Base-by-base conservation (phyloP, 1,284 basidiomycete species). In the Pseudozyma hubeiensis region DNA sequence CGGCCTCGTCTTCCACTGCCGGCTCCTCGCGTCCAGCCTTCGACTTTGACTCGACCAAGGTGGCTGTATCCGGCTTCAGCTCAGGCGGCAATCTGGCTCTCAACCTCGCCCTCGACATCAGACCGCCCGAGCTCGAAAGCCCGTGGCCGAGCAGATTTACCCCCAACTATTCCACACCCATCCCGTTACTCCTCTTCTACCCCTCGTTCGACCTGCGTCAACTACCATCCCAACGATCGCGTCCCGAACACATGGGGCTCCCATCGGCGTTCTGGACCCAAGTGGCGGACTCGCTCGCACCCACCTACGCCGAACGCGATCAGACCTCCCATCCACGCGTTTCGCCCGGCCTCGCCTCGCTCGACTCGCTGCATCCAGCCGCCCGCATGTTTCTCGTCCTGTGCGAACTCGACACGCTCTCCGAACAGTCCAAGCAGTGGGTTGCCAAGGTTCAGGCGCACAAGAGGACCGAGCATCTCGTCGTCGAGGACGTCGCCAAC, bases 21-120 rank as follows among this genome's bases (percentile, higher is more conserved):
- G 10, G 29, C 7, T 31, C 43, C 0, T 24, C 35, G 14, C 9
- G 34, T 3, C 8, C 45, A 2, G n/a, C 19, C n/a, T 65, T 74
- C 43, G 41, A 44, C 41, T 81, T 74, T 19, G 66, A 81, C 48
- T 9, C 55, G 0, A 31, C 41, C 33, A 69, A 66, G 29, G 40
- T 79, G 10, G 67, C 73, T 7, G 47, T 80, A 37, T 77, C 75
- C 13, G 81, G 81, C 31, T 80, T 79, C 61, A 77, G 74, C 49
- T 80, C 80, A 0, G 81, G 81, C 17, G 81, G 75, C 19, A 81
- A 81, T 33, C 69, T 83, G 24, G 80, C 80, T 0, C 59, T 83
- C 56, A 75, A 75, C 40, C 57, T 75, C 0, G 72, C 64, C 1
- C 67, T 75, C 7, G 67, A 75, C 57, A 65, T 75, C 49, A 41